These are phyloP conservation scores for Boletus vinaceobasis DNA, from an alignment of 768 basidiomycete species.

Conservation along the genomic window DNA sequence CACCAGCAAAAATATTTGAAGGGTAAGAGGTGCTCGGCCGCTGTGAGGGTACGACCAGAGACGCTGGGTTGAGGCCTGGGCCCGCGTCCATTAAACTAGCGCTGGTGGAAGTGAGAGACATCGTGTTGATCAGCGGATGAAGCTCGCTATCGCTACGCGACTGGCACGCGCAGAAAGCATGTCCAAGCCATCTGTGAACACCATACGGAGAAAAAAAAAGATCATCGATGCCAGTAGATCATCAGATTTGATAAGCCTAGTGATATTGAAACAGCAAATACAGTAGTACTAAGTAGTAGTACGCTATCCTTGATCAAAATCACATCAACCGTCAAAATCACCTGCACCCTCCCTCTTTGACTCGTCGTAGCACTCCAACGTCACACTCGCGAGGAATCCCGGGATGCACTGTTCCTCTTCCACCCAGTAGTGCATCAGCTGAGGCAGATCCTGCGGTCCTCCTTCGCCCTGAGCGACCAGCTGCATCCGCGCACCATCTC, in stretches of 20 bases:
- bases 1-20: background rate
- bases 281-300: background rate
- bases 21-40: background rate
- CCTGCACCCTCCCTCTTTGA: slow-evolving; percentile 41
- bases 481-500: slow-evolving; percentile 58
- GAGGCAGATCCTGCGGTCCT: slow-evolving; percentile 69
- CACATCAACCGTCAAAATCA: background rate
- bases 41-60: background rate
- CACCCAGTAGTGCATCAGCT: slow-evolving; percentile 83
- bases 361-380: slow-evolving; percentile 83
- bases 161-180: background rate
- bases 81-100: background rate
- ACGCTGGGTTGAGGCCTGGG: background rate
- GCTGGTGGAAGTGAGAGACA: background rate
- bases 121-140: background rate
- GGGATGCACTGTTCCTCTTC: slow-evolving; percentile 82
- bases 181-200: background rate
- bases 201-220: background rate
- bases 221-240: background rate
- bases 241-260: background rate
- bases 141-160: background rate
- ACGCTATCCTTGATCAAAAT: background rate
- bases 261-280: background rate
- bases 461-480: slow-evolving; percentile 71
- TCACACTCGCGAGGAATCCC: slow-evolving; percentile 85